phyloP scores from a whole-genome alignment of 2,329 filamentous ascomycete genomes.

The Cladosporium phlei region DNA sequence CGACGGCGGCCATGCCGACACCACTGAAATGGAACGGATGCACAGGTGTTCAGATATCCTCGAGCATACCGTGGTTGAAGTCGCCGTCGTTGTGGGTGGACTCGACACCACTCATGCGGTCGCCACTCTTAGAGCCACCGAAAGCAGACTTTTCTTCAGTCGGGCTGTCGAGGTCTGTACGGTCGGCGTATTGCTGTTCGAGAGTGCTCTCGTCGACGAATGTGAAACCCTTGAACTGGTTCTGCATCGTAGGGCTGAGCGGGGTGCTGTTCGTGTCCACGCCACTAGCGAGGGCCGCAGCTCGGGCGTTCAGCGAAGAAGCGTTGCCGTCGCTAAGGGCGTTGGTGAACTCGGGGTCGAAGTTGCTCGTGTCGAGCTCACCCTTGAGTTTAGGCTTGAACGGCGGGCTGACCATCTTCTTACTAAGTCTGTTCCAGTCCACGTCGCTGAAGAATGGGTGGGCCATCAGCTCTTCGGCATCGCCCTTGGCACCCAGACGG shows the following conservation, averaged over 20 bases:
- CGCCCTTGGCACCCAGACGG: conserved; percentile 80
- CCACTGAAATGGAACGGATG: background rate
- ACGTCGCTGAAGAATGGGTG: conserved; percentile 94
- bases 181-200: conserved; percentile 67
- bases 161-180: conserved; percentile 29
- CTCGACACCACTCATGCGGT: conserved; percentile 51
- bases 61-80: conserved; percentile 43
- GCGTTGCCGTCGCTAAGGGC: conserved; percentile 81
- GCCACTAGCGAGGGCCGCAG: conserved; percentile 77
- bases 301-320: conserved; percentile 82
- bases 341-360: conserved; percentile 97
- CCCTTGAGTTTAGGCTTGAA: conserved; percentile 98
- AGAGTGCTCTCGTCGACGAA: conserved; percentile 98
- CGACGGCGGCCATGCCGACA: background rate
- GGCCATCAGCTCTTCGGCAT: conserved; percentile 88
- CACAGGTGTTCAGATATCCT: conserved; percentile 27
- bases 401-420: conserved; percentile 89
- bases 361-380: conserved; percentile 94
- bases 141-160: conserved; percentile 9
- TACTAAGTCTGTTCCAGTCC: conserved; percentile 81
- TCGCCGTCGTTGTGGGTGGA: conserved; percentile 40
- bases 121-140: conserved; percentile 32
- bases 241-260: conserved; percentile 89
- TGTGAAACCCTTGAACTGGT: conserved; percentile 97
- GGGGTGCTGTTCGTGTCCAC: conserved; percentile 82